Evolutionary conservation across 257 asterid species (phyloP), one percentile per base, ranked within the genome.

Genomic region (Nicotiana tomentosiformis): DNA sequence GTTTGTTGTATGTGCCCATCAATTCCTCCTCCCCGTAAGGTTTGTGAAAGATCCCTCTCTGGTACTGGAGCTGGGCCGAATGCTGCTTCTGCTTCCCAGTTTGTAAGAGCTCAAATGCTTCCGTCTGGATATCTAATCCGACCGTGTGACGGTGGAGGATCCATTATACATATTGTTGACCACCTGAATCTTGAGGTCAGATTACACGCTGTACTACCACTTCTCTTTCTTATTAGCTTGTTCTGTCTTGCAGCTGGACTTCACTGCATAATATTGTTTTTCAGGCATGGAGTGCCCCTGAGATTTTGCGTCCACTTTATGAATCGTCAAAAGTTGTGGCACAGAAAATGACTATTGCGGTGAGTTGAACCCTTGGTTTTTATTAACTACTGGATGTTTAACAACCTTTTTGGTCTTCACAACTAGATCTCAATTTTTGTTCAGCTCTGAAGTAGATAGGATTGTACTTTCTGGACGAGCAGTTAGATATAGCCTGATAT

Each of bases 281-380:
- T 66, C 90, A 96, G 99, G 98, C 98, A 0, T 91, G 98, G 97
- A 93, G 95, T 43, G 98, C 93, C 86, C 99, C 99, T 1, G 99
- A 96, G 90, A 98, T 96, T 84, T 86, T 96, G 33, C 92, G 98
- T 16, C 99, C 99, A 43, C 98, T 95, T 29, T 96, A 96, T 62
- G 98, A 95, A 89, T 96, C 99, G 16, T 91, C 99, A 1, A 91
- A 92, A 87, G 89, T 95, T 61, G 86, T 96, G 46, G 99, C 97
- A 4, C 98, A 95, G 90, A 95, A 90, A 84, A 93, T 90, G 88
- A 95, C 98, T 11, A 90, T 93, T 87, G 94, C 98, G 58, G 99
- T 96, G 84, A 89, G 99, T 82, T 56, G 29, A 33, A 30, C 29
- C 10, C 26, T 51, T 51, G 10, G 7, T 51, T 76, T 5, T 43